phyloP scores from a whole-genome alignment of 1,284 basidiomycete genomes.

The Leccinum ponderosum region DNA sequence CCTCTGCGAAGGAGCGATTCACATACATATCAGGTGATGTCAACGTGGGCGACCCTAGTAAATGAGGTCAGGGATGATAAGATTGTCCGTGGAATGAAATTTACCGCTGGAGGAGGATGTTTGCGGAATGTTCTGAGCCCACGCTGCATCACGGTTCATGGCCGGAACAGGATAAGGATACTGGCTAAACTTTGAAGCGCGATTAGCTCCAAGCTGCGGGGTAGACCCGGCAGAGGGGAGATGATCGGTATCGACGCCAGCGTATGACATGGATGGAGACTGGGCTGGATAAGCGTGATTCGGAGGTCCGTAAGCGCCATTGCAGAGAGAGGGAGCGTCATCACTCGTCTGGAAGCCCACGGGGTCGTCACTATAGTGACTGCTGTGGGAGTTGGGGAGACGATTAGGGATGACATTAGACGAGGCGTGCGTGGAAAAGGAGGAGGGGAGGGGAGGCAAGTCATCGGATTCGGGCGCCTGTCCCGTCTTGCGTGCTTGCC shows the following conservation, averaged over 20 bases:
- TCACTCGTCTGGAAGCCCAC: slow-evolving; percentile 46
- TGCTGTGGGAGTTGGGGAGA: slow-evolving; percentile 32
- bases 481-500: slow-evolving; percentile 57
- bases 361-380: slow-evolving; percentile 41
- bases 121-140: slow-evolving; percentile 48
- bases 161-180: slow-evolving; percentile 55
- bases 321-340: slow-evolving; percentile 45
- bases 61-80: slow-evolving; percentile 52
- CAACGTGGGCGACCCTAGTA: slow-evolving; percentile 57
- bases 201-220: slow-evolving; percentile 40
- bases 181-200: slow-evolving; percentile 51
- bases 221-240: slow-evolving; percentile 39
- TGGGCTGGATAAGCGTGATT: slow-evolving; percentile 44
- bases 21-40: slow-evolving; percentile 59
- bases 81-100: slow-evolving; percentile 43
- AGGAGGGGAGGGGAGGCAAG: slow-evolving; percentile 50
- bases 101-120: slow-evolving; percentile 47
- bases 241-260: slow-evolving; percentile 41
- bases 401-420: slow-evolving; percentile 23
- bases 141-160: slow-evolving; percentile 52
- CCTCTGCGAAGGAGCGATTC: slow-evolving; percentile 55
- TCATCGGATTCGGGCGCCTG: slow-evolving; percentile 57
- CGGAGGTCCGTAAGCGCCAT: slow-evolving; percentile 42
- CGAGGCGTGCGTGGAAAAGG: slow-evolving; percentile 36
- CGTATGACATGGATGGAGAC: slow-evolving; percentile 49